These are phyloP conservation scores for Globisporangium paddicum DNA, from an alignment of 352 stramenopile genomes.

Conservation along the genomic window DNA sequence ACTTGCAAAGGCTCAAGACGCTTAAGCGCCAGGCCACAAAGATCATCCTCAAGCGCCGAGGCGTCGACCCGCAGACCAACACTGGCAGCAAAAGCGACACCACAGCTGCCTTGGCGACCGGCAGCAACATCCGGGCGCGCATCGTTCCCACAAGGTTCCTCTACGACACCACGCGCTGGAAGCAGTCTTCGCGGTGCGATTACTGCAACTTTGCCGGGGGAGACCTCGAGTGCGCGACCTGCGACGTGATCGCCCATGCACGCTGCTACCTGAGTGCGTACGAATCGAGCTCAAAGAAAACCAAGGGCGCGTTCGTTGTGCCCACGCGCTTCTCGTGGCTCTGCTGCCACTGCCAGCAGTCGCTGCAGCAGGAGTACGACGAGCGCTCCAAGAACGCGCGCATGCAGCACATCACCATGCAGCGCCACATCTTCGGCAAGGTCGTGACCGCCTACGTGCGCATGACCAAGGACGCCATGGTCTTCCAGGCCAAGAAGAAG, in stretches of 20 bases:
- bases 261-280: conserved; percentile 46
- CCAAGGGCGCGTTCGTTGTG: conserved; percentile 50
- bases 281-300: conserved; percentile 26
- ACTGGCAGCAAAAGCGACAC: neutral
- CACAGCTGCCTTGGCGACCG: neutral
- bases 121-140: neutral
- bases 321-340: conserved; percentile 56
- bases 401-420: conserved; percentile 32
- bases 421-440: conserved; percentile 46
- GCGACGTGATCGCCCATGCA: conserved; percentile 60
- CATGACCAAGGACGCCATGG: conserved; percentile 54
- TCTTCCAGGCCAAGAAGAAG: conserved; percentile 57
- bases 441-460: conserved; percentile 59
- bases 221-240: conserved; percentile 61
- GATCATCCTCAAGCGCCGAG: conserved; percentile 12
- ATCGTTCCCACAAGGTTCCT: conserved; percentile 40
- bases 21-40: conserved; percentile 17
- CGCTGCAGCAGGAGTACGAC: conserved; percentile 57
- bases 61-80: neutral
- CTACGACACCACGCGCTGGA: conserved; percentile 37
- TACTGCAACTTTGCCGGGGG: conserved; percentile 59
- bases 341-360: conserved; percentile 41
- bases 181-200: conserved; percentile 40
- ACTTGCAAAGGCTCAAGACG: neutral
- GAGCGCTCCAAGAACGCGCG: conserved; percentile 31